phyloP scores from a whole-genome alignment of 2,329 filamentous ascomycete genomes.

The Myrmaecium sp. region DNA sequence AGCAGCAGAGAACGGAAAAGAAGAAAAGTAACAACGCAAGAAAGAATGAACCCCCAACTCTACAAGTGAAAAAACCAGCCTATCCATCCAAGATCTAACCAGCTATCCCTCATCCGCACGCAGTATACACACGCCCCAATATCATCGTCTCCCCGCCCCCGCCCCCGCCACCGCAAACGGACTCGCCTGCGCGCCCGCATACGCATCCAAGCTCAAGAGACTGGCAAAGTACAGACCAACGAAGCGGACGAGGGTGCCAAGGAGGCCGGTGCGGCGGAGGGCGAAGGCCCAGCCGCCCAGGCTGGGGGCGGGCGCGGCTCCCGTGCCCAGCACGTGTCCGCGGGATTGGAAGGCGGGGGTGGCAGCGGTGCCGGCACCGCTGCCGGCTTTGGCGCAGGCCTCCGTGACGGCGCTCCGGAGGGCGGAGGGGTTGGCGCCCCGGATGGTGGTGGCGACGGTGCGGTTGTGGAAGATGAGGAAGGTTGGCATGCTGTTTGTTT shows the following conservation, averaged over 20 bases:
- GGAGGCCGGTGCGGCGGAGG: slow-evolving; percentile 17
- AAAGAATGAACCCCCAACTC: slow-evolving; percentile 1
- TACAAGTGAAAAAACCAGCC: not conserved
- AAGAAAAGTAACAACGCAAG: not conserved
- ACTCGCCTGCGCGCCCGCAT: slow-evolving; percentile 25
- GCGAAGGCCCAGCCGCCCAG: slow-evolving; percentile 11
- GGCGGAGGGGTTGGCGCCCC: slow-evolving; percentile 31
- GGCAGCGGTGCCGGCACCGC: no score
- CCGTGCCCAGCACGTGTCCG: slow-evolving; percentile 25
- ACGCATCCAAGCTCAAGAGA: slow-evolving; percentile 28
- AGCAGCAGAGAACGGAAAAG: not conserved
- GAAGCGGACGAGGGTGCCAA: slow-evolving; percentile 26
- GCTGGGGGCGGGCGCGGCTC: slow-evolving; percentile 10
- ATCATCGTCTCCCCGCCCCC: slow-evolving; percentile 2
- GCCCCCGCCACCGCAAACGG: slow-evolving; percentile 22
- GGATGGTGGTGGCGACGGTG: slow-evolving; percentile 28
- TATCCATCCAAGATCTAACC: no score
- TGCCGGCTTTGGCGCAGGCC: slow-evolving; percentile 22
- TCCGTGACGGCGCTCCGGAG: slow-evolving; percentile 29
- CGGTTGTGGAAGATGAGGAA: slow-evolving; percentile 30
- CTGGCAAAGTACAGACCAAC: slow-evolving; percentile 29
- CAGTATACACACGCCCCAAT: not conserved
- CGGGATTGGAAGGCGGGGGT: slow-evolving; percentile 24
- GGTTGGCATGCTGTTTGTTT: slow-evolving; percentile 25
- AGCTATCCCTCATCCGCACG: no score